Evolutionary conservation across 2,329 filamentous ascomycete genomes (phyloP).

Genomic region (Fusarium verrucosum): DNA sequence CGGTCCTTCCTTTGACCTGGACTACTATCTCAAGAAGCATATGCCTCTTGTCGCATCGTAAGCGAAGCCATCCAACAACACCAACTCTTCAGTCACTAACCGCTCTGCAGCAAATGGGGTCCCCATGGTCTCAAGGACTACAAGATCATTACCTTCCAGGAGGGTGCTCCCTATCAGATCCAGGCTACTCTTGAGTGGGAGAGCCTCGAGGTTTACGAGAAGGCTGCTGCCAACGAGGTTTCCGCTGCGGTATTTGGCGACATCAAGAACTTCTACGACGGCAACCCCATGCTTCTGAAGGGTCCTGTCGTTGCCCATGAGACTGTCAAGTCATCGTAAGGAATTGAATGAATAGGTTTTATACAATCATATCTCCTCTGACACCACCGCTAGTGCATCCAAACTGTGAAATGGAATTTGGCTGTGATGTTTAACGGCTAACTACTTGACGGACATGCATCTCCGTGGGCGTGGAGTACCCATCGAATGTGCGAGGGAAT

Average conservation of each 20-base stretch:
- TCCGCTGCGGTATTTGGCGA: constrained; percentile 34
- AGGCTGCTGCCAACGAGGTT: constrained; percentile 12
- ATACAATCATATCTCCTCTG: neutral
- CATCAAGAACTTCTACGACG: constrained; percentile 36
- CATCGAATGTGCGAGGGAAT: neutral
- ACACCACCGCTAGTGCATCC: neutral
- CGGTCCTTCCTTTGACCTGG: constrained; percentile 40
- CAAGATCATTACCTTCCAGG: constrained; percentile 34
- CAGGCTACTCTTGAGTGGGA: constrained; percentile 41
- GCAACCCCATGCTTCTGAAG: constrained; percentile 35
- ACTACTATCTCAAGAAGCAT: constrained; percentile 42
- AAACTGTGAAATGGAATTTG: neutral
- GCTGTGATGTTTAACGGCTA: too few relatives aligned
- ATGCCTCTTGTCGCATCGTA: constrained; percentile 42
- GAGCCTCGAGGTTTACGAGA: constrained; percentile 29
- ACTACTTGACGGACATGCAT: neutral
- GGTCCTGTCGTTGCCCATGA: constrained; percentile 26
- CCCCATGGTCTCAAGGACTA: constrained; percentile 34
- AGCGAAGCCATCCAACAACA: neutral
- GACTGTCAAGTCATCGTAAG: constrained; percentile 7
- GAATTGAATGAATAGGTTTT: neutral
- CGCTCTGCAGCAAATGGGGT: constrained; percentile 29
- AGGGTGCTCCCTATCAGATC: constrained; percentile 35
- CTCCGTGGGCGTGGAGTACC: neutral
- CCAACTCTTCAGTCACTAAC: too few relatives aligned